These are phyloP conservation scores for Mrakiaceae sp. DNA, from an alignment of 1,284 basidiomycete species.

Conservation along the genomic window DNA sequence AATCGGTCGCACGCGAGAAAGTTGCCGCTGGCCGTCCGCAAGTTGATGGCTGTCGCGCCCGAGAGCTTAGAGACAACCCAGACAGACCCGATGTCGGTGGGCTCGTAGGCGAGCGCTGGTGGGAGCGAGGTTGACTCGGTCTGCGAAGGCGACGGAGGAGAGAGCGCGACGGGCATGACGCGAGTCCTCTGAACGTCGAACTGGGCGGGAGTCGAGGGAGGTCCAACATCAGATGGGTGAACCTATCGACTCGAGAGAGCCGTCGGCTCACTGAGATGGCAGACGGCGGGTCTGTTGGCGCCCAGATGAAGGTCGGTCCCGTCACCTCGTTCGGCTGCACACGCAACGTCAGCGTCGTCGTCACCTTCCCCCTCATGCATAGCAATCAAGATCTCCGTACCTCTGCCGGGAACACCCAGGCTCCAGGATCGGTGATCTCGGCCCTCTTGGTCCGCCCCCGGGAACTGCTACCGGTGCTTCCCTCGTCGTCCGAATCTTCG, in stretches of 20 bases:
- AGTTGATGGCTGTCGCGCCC: constrained; percentile 36
- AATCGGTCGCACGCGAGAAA: constrained; percentile 28
- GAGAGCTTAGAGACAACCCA: constrained; percentile 41
- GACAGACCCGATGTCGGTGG: constrained; percentile 39
- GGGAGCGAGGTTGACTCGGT: not conserved
- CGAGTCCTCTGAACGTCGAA: constrained; percentile 12
- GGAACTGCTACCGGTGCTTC: not conserved
- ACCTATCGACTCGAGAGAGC: not conserved
- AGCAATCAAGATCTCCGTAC: too few relatives aligned
- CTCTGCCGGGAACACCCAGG: constrained; percentile 10
- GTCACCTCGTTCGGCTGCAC: constrained; percentile 8
- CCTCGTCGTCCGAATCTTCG: constrained; percentile 1
- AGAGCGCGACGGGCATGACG: constrained; percentile 9
- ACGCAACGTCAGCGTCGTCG: not conserved
- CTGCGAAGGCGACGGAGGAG: constrained; percentile 6
- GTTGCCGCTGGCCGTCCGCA: constrained; percentile 29
- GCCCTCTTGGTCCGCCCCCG: constrained; percentile 3
- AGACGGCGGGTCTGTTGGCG: constrained; percentile 12
- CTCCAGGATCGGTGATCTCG: constrained; percentile 10
- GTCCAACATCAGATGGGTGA: not conserved
- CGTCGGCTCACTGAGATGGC: constrained; percentile 8
- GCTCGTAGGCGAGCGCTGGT: constrained; percentile 27
- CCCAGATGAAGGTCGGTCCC: constrained; percentile 17
- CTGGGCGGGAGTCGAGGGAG: not conserved
- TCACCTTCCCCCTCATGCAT: not conserved